Conservation (phyloP, 345 rosid species). For the Dipteronia sinensis region DNA sequence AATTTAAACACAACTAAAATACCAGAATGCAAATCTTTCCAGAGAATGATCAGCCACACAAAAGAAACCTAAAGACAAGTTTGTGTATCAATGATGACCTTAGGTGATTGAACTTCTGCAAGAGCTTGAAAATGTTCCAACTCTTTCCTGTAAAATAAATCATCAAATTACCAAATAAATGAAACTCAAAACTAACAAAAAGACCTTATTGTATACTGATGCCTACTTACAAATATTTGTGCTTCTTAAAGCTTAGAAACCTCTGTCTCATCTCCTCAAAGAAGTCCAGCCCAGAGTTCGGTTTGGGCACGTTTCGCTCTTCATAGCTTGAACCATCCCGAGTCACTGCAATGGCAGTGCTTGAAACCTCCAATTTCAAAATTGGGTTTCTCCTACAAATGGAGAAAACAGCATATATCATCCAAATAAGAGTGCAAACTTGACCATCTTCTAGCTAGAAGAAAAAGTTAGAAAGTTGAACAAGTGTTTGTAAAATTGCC, state of each 20-base stretch:
- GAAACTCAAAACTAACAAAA: not conserved
- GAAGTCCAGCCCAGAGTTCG: slow-evolving; percentile 21
- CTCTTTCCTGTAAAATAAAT: slow-evolving; percentile 54
- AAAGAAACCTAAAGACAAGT: not conserved
- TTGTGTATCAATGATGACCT: slow-evolving; percentile 42
- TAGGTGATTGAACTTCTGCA: slow-evolving; percentile 80
- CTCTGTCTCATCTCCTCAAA: slow-evolving; percentile 57
- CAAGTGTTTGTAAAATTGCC: too few species aligned
- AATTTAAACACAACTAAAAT: slow-evolving; percentile 27
- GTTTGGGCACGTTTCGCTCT: slow-evolving; percentile 18
- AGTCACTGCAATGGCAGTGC: slow-evolving; percentile 17
- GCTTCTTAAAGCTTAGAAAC: slow-evolving; percentile 55
- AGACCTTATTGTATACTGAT: not conserved
- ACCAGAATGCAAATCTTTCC: not conserved
- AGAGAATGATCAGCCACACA: not conserved
- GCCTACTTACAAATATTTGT: slow-evolving; percentile 51
- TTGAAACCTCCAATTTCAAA: slow-evolving; percentile 16
- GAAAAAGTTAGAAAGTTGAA: not conserved
- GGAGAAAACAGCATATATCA: not conserved
- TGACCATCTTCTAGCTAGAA: not conserved
- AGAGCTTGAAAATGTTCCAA: slow-evolving; percentile 68
- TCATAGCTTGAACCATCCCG: slow-evolving; percentile 17
- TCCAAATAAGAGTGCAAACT: not conserved
- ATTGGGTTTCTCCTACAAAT: slow-evolving; percentile 9
- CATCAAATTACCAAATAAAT: not conserved